Conservation (phyloP, 495 filamentous ascomycete genomes). For the Recurvomyces mirabilis region DNA sequence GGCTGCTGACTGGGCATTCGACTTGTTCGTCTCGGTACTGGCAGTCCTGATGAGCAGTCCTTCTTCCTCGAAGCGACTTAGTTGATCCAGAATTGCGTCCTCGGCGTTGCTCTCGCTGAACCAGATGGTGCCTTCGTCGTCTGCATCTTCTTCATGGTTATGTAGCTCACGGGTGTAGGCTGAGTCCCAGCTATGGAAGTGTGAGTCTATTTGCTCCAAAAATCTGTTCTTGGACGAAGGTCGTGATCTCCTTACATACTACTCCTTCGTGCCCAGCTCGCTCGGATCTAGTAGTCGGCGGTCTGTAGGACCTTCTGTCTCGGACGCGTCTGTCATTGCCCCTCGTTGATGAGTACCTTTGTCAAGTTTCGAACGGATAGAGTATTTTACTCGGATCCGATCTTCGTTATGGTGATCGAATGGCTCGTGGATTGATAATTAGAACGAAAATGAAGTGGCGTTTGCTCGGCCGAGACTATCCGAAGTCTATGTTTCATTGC, state of each 20-base stretch:
- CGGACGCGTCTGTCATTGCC: not conserved
- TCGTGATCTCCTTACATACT: constrained; percentile 36
- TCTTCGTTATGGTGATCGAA: no score
- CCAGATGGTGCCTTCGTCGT: constrained; percentile 62
- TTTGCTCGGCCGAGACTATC: no score
- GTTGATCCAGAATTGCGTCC: constrained; percentile 46
- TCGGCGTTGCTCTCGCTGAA: constrained; percentile 64
- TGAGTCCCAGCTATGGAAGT: constrained; percentile 49
- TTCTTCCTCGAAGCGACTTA: constrained; percentile 29
- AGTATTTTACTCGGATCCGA: no score
- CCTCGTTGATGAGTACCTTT: no score
- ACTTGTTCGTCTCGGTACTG: not conserved
- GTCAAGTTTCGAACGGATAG: no score
- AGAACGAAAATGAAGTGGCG: no score
- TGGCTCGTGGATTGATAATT: no score
- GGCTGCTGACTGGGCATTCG: constrained; percentile 11
- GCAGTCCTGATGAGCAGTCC: constrained; percentile 11
- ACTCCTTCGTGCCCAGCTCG: constrained; percentile 57
- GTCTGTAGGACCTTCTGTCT: not conserved
- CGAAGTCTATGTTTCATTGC: no score
- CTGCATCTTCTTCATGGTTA: constrained; percentile 50
- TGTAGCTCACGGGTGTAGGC: constrained; percentile 50
- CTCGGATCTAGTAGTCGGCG: constrained; percentile 43
- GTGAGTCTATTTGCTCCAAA: no score
- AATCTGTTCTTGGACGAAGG: not conserved